phyloP scores from a whole-genome alignment of 345 rosid genomes.

The Eucalyptus erythrocorys region DNA sequence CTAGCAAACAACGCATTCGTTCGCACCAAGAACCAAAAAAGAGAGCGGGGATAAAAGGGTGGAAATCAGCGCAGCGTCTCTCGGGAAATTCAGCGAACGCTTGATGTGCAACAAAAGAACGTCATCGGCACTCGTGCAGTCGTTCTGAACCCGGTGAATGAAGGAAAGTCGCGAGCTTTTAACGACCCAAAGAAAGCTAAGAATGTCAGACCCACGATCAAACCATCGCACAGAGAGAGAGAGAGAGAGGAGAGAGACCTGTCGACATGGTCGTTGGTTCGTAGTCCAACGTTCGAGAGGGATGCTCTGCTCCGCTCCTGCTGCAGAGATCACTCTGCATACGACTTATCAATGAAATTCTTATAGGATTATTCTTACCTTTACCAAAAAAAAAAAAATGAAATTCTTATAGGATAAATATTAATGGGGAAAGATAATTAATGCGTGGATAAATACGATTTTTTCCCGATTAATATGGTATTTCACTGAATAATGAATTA shows the following conservation, averaged over 20 bases:
- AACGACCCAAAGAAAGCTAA: not conserved
- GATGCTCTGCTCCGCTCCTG: not conserved
- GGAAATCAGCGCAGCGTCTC: not conserved
- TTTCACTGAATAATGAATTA: not conserved
- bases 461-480: not conserved
- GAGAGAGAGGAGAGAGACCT: not conserved
- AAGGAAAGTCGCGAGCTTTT: not conserved
- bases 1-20: not conserved
- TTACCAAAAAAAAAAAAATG: too few relatives aligned
- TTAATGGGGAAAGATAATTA: not conserved
- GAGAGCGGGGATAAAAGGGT: not conserved
- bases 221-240: not conserved
- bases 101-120: not conserved
- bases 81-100: conserved; percentile 15
- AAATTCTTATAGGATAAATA: not conserved
- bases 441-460: not conserved
- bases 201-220: not conserved
- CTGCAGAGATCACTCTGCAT: not conserved
- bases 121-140: not conserved
- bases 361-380: too few relatives aligned
- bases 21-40: not conserved
- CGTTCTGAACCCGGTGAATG: not conserved
- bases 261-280: not conserved
- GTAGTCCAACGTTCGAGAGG: not conserved
- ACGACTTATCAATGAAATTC: not conserved